These are phyloP conservation scores for Geranium rotundifolium DNA, from an alignment of 345 rosid species.

Conservation along the genomic window DNA sequence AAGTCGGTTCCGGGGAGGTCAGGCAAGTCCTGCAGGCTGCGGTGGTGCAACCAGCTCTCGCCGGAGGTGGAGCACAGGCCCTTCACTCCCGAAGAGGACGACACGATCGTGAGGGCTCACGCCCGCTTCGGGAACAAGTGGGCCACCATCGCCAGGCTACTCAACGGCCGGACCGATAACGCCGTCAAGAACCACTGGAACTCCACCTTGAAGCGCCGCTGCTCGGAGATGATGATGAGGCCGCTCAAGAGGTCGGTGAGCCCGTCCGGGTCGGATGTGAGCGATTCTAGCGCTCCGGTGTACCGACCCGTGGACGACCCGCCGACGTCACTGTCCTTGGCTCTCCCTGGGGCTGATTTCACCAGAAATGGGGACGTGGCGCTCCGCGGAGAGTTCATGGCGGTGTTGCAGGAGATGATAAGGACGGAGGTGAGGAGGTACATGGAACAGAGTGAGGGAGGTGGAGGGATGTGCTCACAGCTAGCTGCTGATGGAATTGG, in stretches of 20 bases:
- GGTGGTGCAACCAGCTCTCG: constrained; percentile 92
- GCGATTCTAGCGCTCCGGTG: constrained; percentile 22
- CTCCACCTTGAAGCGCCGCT: too few species aligned
- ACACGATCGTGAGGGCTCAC: constrained; percentile 62
- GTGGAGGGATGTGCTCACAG: too few species aligned
- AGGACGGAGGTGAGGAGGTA: constrained; percentile 63
- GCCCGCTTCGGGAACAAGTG: constrained; percentile 69
- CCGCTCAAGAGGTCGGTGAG: too few species aligned
- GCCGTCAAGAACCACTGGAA: too few species aligned
- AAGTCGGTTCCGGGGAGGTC: constrained; percentile 83
- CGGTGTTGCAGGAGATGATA: constrained; percentile 74
- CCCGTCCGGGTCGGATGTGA: constrained; percentile 21
- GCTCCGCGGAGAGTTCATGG: constrained; percentile 50
- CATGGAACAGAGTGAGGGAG: too few species aligned
- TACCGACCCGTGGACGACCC: constrained; percentile 10
- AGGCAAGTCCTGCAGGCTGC: constrained; percentile 71
- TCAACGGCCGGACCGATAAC: too few species aligned
- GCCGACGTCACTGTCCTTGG: constrained; percentile 18
- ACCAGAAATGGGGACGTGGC: neutral
- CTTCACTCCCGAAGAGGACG: constrained; percentile 61
- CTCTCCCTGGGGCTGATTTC: constrained; percentile 22
- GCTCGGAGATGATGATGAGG: too few species aligned
- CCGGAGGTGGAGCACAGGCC: constrained; percentile 84
- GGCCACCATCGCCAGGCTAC: too few species aligned
- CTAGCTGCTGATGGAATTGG: too few species aligned